Base-by-base conservation (phyloP, 1,284 basidiomycete genomes). In the Schizophyllum commune region DNA sequence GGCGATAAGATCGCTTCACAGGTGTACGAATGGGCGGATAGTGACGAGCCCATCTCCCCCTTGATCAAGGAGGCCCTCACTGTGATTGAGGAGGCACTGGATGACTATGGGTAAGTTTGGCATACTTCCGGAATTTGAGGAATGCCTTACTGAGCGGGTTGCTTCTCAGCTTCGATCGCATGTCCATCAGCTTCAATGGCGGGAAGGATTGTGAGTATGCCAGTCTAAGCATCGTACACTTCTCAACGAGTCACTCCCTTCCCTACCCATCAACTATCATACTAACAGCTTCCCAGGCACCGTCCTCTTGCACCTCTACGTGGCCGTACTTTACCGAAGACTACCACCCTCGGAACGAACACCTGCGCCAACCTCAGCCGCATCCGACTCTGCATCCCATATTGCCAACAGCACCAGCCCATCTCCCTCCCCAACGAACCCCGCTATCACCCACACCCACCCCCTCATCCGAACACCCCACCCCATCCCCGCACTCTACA, bases 171-270 rank as follows among this genome's bases (percentile, higher is more conserved):
- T 80, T 83, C 69, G 81, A 88, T 52, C 79, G 80, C 59, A 75
- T 94, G 15, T 89, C 91, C 5, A 79, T 99, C 59, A 97, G 94
- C 73, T 99, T 98, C 78, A 99, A 99, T 68, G 96, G 96, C 13
- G 96, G 96, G 55, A 99, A 99, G 73, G 96, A 99, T 71, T 98
- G 95, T 95, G 68, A 68, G 91, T 68, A 61, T 27, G 27, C 27
- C 27, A 27, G 5, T 27, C 27, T 5, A 54, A 9, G 15, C 13
- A 34, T 59, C 53, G 58, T 60, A 27, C 57, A n/a, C 51, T 54
- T 33, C 34, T 57, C 59, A 27, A 47, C 27, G 52, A 39, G 51
- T n/a, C 32, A 33, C 56, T 62, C 57, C 58, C 59, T 32, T 62
- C 57, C 58, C 59, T 32, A 63, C 61, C 27, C 17, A n/a, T 21